Conservation (phyloP, 352 stramenopile species). For the Blastocystis sp. region DNA sequence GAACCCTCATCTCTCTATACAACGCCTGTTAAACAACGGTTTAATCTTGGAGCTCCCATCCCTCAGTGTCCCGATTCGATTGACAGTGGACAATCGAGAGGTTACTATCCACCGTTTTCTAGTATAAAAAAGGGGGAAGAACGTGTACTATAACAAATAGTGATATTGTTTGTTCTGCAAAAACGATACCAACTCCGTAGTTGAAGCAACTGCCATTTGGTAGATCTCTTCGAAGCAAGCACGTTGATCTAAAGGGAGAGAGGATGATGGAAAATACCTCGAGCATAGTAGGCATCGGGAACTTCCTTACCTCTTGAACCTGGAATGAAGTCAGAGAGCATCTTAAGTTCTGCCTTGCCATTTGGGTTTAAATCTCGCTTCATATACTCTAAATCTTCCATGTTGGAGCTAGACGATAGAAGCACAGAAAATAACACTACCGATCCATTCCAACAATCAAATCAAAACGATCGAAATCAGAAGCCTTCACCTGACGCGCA, state of each 20-base stretch:
- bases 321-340: slow-evolving; percentile 53
- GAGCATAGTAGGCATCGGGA: slow-evolving; percentile 54
- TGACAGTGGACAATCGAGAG: neutral
- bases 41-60: neutral
- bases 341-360: neutral
- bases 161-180: slow-evolving; percentile 11
- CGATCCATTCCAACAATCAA: slow-evolving; percentile 51
- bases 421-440: neutral
- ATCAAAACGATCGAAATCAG: slow-evolving; percentile 48
- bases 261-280: neutral
- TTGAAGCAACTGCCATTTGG: neutral
- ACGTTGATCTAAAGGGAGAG: neutral
- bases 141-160: neutral
- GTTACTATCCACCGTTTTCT: neutral
- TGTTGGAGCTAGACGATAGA: slow-evolving; percentile 13
- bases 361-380: slow-evolving; percentile 32
- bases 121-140: neutral
- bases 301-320: slow-evolving; percentile 36
- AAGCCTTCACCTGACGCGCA: slow-evolving; percentile 4
- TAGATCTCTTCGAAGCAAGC: slow-evolving; percentile 60
- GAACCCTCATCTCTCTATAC: neutral
- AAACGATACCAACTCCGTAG: neutral
- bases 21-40: neutral
- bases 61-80: slow-evolving; percentile 9
- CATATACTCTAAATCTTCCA: slow-evolving; percentile 56